Percentiles rank a stretch among this genome's conserved stretches.
These are phyloP conservation scores for Blastobotrys americana DNA, from an alignment of 805 yeast species.

Conservation along the genomic window DNA sequence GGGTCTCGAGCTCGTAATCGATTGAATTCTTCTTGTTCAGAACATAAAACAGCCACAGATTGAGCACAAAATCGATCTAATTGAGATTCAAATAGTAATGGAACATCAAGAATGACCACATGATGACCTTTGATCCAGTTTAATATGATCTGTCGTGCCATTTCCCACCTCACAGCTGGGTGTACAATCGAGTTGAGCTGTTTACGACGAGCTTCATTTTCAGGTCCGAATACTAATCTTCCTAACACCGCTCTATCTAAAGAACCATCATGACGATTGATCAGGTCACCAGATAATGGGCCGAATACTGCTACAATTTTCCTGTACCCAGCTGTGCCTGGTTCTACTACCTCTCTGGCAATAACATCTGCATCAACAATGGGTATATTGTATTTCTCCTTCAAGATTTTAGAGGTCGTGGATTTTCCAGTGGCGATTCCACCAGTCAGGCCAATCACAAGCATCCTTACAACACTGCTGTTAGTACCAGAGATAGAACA, in stretches of 20 bases:
- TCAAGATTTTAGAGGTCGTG: slow-evolving; percentile 64
- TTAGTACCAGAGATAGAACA: too few relatives aligned
- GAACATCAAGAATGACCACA: slow-evolving; percentile 79
- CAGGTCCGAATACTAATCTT: slow-evolving; percentile 55
- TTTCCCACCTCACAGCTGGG: slow-evolving; percentile 72
- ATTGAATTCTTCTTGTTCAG: slow-evolving; percentile 47
- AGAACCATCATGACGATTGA: slow-evolving; percentile 35
- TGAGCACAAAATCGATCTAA: slow-evolving; percentile 65
- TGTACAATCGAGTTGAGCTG: slow-evolving; percentile 72
- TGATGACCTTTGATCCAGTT: slow-evolving; percentile 52
- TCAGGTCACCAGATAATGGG: slow-evolving; percentile 43
- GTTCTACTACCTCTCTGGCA: slow-evolving; percentile 78
- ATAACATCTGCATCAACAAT: slow-evolving; percentile 86
- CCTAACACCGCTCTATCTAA: slow-evolving; percentile 76
- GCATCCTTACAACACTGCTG: slow-evolving; percentile 53
- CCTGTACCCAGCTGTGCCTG: slow-evolving; percentile 65
- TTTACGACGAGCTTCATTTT: slow-evolving; percentile 47
- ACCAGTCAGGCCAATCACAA: slow-evolving; percentile 92
- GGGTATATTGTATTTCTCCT: slow-evolving; percentile 44
- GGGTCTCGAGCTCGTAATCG: slow-evolving; percentile 64
- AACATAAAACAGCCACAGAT: slow-evolving; percentile 61
- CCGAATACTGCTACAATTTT: slow-evolving; percentile 57
- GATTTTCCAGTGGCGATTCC: slow-evolving; percentile 97
- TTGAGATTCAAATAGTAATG: slow-evolving; percentile 76
- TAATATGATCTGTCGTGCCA: slow-evolving; percentile 46